A percentile compares a stretch with the other conserved stretches of the same genome.
These are phyloP conservation scores for Chytriomyces sp. DNA, from an alignment of 192 early-diverging fungal genomes.

Conservation along the genomic window DNA sequence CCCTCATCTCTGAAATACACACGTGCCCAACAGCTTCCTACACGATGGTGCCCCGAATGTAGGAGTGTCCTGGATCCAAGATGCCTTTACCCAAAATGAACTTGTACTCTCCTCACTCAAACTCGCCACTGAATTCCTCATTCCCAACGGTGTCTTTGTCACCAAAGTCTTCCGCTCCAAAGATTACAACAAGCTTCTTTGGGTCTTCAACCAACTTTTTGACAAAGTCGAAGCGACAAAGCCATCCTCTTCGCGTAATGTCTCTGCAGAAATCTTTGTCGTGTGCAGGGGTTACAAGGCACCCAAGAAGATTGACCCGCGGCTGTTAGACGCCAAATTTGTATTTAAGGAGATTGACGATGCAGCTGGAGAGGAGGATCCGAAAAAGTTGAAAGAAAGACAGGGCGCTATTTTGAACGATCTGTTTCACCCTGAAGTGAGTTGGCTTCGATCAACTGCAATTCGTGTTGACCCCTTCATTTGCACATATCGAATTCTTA, in stretches of 20 bases:
- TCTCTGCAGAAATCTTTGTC: constrained; percentile 99
- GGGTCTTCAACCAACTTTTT: constrained; percentile 98
- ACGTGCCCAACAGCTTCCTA: constrained; percentile 64
- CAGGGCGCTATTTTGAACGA: constrained; percentile 63
- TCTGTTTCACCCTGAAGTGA: constrained; percentile 84
- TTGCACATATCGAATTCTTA: constrained; percentile 2
- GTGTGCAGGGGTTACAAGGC: constrained; percentile 92
- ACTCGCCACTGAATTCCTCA: constrained; percentile 90
- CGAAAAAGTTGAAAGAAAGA: constrained; percentile 55
- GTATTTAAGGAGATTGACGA: constrained; percentile 93
- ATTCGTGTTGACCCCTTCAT: background rate
- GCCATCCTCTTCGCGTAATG: constrained; percentile 94
- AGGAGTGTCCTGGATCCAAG: constrained; percentile 92
- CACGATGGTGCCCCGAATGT: constrained; percentile 99
- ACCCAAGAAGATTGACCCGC: constrained; percentile 92
- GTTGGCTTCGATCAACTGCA: background rate
- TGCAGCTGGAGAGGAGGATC: constrained; percentile 47
- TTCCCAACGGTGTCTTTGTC: constrained; percentile 91
- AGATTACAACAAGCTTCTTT: constrained; percentile 99
- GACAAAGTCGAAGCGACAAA: constrained; percentile 97
- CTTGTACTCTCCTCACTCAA: constrained; percentile 89
- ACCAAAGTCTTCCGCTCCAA: constrained; percentile 99
- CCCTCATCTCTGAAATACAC: background rate
- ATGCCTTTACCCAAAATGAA: constrained; percentile 95
- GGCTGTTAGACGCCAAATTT: constrained; percentile 87